Base-by-base conservation (phyloP, 192 early-diverging fungal species). In the Kickxella alabastrina region DNA sequence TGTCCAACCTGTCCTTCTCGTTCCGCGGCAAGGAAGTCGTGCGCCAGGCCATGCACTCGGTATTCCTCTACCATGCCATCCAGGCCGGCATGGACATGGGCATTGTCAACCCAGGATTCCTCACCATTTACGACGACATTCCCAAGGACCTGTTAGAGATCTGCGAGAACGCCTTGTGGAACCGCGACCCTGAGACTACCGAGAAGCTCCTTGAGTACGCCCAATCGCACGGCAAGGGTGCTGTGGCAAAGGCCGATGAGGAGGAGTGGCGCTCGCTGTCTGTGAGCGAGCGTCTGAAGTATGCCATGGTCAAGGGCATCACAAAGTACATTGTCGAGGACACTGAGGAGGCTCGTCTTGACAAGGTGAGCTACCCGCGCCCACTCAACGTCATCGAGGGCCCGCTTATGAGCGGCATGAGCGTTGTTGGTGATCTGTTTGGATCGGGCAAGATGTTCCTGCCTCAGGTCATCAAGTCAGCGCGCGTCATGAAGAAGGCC, bases 401-500 rank as follows among this genome's bases (percentile, higher is more conserved):
- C 10, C 94, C 94, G 17, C 81, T 97, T 13, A 97, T 97, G 94
- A 77, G 62, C 52, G 94, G 94, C 51, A 97, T 97, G 94, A 85
- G 79, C 54, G 77, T 87, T 46, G 94, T 97, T 14, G 94, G 94
- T 52, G 90, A 97, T 60, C 77, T 97, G 24, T 97, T 97, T 76
- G 92, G 94, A 25, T 75, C 78, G 21, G 92, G 94, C 46, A 95
- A 95, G 68, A 97, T 97, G 94, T 97, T 97, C 68, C 84, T 97
- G 79, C 94, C 94, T 4, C 94, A 97, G 62, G 94, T 97, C 53
- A 97, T 97, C 76, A 92, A 92, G 69, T 90, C 87, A 49, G 92
- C 93, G 28, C 87, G 92, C 62, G 93, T 97, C 13, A 97, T 97
- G 93, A 97, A 97, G 65, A 91, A 88, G 52, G 92, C 94, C n/a